Evolutionary conservation across 768 basidiomycete species (phyloP).

Genomic region (Xanthoconium purpureum): DNA sequence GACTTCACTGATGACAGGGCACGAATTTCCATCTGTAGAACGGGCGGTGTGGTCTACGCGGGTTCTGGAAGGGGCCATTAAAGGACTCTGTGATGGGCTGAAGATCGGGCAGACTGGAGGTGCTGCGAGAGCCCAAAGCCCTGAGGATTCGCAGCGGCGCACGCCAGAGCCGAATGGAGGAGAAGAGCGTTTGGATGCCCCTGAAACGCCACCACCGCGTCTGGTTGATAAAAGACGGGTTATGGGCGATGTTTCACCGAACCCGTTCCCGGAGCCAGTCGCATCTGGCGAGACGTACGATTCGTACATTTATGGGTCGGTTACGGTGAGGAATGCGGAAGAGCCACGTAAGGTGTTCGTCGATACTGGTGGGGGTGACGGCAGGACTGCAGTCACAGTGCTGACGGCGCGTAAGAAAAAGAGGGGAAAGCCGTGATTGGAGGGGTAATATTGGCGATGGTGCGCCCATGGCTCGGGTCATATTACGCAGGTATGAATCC

Average conservation of each 20-base stretch:
- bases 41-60: slow-evolving; percentile 67
- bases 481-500: background rate
- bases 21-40: slow-evolving; percentile 73
- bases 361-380: slow-evolving; percentile 10
- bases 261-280: slow-evolving; percentile 65
- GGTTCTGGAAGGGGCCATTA: slow-evolving; percentile 64
- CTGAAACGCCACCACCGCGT: slow-evolving; percentile 51
- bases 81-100: slow-evolving; percentile 69
- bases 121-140: slow-evolving; percentile 8
- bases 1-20: slow-evolving; percentile 62
- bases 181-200: slow-evolving; percentile 18
- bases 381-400: slow-evolving; percentile 44
- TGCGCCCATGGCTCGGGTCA: background rate
- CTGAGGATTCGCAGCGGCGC: slow-evolving; percentile 29
- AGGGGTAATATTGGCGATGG: background rate
- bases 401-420: slow-evolving; percentile 61
- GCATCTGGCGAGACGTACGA: slow-evolving; percentile 59
- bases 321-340: slow-evolving; percentile 48
- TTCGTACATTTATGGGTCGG: slow-evolving; percentile 58
- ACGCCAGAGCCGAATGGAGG: slow-evolving; percentile 41
- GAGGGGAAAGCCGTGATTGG: slow-evolving; percentile 27
- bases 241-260: slow-evolving; percentile 54
- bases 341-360: slow-evolving; percentile 24
- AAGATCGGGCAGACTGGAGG: slow-evolving; percentile 20
- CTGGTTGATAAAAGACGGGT: slow-evolving; percentile 14